These are phyloP conservation scores for Logfia minima DNA, from an alignment of 129 eudicot species.

Conservation along the genomic window DNA sequence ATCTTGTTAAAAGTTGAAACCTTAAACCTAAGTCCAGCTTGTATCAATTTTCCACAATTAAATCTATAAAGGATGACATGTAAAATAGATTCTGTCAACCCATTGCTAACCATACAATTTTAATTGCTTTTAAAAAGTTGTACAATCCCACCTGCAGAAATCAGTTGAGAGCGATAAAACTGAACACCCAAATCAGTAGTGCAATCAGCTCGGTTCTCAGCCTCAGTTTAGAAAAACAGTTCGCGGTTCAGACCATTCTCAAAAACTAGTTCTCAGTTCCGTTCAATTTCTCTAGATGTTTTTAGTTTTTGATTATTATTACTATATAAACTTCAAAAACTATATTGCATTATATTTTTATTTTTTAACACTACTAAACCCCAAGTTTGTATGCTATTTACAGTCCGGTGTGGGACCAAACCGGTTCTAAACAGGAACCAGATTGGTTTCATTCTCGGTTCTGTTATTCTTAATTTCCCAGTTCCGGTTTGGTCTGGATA, in stretches of 20 bases:
- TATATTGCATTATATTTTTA: background rate
- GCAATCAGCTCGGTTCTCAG: background rate
- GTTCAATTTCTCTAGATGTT: background rate
- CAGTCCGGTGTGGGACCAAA: background rate
- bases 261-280: background rate
- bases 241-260: background rate
- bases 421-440: background rate
- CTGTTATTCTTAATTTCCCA: background rate
- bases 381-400: background rate
- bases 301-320: background rate
- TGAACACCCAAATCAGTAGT: background rate
- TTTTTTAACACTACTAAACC: background rate
- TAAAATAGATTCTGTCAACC: background rate
- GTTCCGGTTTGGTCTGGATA: background rate
- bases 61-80: background rate
- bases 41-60: background rate
- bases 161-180: background rate
- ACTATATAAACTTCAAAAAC: background rate
- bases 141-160: background rate
- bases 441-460: background rate
- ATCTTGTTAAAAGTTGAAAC: background rate
- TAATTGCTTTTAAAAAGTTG: background rate
- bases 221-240: background rate
- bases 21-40: background rate
- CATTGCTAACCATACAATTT: slow-evolving; percentile 12